Evolutionary conservation across 176 grass and related monocot genomes (phyloP).

Genomic region (Microstegium vimineum): DNA sequence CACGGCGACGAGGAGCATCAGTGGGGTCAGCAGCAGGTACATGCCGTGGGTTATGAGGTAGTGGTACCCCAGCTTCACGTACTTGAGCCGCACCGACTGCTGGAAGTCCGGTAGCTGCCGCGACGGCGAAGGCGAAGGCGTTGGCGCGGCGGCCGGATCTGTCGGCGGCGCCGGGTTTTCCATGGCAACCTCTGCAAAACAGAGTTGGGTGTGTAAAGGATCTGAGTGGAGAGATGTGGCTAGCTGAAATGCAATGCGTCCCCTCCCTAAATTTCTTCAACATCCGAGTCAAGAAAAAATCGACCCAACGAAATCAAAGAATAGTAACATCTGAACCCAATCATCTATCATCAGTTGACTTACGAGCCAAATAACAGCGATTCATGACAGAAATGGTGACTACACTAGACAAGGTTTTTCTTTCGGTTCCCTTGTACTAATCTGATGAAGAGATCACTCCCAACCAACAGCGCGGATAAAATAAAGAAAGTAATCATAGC

Average conservation of each 20-base stretch:
- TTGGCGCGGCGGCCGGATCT: neutral
- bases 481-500: neutral
- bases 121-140: constrained; percentile 38
- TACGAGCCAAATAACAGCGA: neutral
- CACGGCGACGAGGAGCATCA: constrained; percentile 42
- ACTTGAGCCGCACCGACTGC: constrained; percentile 89
- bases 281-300: neutral
- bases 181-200: neutral
- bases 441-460: neutral
- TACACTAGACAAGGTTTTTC: neutral
- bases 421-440: neutral
- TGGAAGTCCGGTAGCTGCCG: constrained; percentile 66
- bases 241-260: neutral
- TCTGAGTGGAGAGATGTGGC: neutral
- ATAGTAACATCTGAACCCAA: no score
- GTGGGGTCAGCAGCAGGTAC: constrained; percentile 72
- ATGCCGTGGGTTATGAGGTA: constrained; percentile 87
- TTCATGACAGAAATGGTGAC: neutral
- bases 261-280: neutral
- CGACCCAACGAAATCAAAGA: neutral
- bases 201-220: neutral
- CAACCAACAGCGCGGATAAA: neutral
- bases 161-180: neutral
- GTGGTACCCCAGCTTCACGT: constrained; percentile 95
- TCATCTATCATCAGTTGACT: no score